These are phyloP conservation scores for Kockovaella imperatae DNA, from an alignment of 768 basidiomycete genomes.

Conservation along the genomic window DNA sequence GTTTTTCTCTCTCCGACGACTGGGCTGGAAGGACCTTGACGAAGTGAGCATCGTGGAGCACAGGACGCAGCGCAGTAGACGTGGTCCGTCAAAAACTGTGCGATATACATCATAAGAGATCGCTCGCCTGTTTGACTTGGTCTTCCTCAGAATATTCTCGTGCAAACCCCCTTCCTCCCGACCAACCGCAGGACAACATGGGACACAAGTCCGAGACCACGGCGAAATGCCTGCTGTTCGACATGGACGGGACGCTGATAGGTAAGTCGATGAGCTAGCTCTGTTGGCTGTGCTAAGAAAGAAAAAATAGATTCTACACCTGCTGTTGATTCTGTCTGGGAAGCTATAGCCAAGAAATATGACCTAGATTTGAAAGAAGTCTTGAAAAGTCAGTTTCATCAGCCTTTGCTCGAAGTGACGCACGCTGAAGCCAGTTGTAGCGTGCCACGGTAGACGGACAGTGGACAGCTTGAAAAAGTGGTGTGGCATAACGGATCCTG, in stretches of 20 bases:
- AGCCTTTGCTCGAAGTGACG: background rate
- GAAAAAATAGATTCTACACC: constrained; percentile 66
- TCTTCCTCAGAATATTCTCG: too few relatives aligned
- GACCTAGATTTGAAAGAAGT: constrained; percentile 41
- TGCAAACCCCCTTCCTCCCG: too few relatives aligned
- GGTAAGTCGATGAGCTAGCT: constrained; percentile 16
- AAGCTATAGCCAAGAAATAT: constrained; percentile 60
- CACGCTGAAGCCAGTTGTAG: constrained; percentile 17
- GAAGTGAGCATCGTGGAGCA: too few relatives aligned
- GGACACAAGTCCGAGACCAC: too few relatives aligned
- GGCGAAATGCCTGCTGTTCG: constrained; percentile 22
- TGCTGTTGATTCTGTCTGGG: constrained; percentile 72
- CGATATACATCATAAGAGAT: too few relatives aligned
- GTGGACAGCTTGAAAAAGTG: constrained; percentile 65
- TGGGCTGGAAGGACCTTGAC: too few relatives aligned
- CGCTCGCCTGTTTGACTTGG: too few relatives aligned
- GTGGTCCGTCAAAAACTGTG: too few relatives aligned
- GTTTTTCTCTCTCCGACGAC: too few relatives aligned
- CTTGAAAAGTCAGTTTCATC: constrained; percentile 39
- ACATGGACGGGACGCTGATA: constrained; percentile 43
- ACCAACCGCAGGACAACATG: too few relatives aligned
- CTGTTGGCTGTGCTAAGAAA: background rate
- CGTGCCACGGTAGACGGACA: constrained; percentile 68
- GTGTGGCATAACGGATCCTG: constrained; percentile 58
- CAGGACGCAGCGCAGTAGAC: too few relatives aligned